A percentile compares a stretch with the other conserved stretches of the same genome.
Evolutionary conservation across 2,329 filamentous ascomycete genomes (phyloP).

Genomic region (Fusarium sp.): DNA sequence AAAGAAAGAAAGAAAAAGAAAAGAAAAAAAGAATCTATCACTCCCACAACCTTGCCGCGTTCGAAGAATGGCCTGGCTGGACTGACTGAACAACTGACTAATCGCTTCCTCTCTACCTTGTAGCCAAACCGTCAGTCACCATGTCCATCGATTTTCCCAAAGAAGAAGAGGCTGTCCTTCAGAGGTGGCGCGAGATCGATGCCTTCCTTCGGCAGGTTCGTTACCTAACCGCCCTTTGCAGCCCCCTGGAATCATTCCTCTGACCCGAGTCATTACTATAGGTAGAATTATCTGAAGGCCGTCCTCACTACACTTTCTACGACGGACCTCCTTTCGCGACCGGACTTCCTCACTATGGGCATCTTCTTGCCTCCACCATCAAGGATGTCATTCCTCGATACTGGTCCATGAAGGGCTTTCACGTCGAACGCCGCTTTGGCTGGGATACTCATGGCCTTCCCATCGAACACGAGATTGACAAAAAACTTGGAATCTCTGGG

Average conservation of each 20-base stretch:
- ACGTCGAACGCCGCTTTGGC: constrained; percentile 92
- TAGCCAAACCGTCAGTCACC: constrained; percentile 42
- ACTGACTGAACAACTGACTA: constrained; percentile 19
- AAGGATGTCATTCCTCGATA: constrained; percentile 97
- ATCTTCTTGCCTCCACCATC: constrained; percentile 91
- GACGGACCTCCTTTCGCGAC: constrained; percentile 87
- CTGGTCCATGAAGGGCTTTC: constrained; percentile 96
- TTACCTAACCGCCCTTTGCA: neutral
- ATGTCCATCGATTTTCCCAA: constrained; percentile 95
- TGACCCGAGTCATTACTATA: constrained; percentile 44
- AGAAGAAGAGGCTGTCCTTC: constrained; percentile 87
- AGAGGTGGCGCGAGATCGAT: constrained; percentile 90
- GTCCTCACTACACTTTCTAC: constrained; percentile 93
- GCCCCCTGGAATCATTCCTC: neutral
- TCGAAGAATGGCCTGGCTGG: constrained; percentile 5
- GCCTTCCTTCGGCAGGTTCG: constrained; percentile 86
- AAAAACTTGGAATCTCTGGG: constrained; percentile 89
- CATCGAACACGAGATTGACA: constrained; percentile 98
- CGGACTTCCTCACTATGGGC: constrained; percentile 73
- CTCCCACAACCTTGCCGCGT: neutral
- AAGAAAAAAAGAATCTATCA: neutral
- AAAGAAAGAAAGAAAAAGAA: neutral
- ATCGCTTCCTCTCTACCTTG: constrained; percentile 7
- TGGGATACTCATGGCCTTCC: constrained; percentile 96
- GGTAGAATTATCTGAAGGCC: constrained; percentile 83